phyloP scores from a whole-genome alignment of 2,329 filamentous ascomycete genomes.

The Alternaria burnsii region DNA sequence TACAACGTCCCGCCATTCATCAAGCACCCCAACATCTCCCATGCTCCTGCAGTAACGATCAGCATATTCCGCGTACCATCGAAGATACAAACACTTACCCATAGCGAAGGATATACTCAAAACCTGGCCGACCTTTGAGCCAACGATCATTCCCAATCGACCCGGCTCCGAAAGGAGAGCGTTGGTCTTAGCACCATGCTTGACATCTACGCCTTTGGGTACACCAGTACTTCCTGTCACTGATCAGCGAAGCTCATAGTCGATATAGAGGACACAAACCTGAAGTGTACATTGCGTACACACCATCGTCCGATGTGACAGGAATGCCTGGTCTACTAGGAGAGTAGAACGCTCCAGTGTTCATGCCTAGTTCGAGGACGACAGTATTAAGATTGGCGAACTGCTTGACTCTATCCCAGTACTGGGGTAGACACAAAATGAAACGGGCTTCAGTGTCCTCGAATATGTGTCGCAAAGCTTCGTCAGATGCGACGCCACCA shows the following conservation, averaged over 20 bases:
- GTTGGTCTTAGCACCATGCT: slow-evolving; percentile 65
- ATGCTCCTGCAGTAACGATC: slow-evolving; percentile 57
- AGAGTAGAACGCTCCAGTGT: slow-evolving; percentile 25
- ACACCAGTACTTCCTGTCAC: slow-evolving; percentile 60
- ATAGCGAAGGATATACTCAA: slow-evolving; percentile 69
- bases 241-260: slow-evolving; percentile 7
- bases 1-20: slow-evolving; percentile 67
- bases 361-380: slow-evolving; percentile 28
- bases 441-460: slow-evolving; percentile 56
- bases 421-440: slow-evolving; percentile 58
- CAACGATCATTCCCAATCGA: slow-evolving; percentile 59
- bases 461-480: slow-evolving; percentile 58
- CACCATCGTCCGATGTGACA: slow-evolving; percentile 35
- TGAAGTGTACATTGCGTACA: slow-evolving; percentile 63
- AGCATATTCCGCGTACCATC: background rate
- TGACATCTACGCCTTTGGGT: slow-evolving; percentile 67
- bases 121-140: slow-evolving; percentile 63
- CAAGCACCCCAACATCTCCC: slow-evolving; percentile 67
- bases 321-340: slow-evolving; percentile 24
- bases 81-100: slow-evolving; percentile 56
- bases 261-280: slow-evolving; percentile 18
- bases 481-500: slow-evolving; percentile 54
- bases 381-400: slow-evolving; percentile 22
- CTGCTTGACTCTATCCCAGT: slow-evolving; percentile 36
- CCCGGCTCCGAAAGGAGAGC: slow-evolving; percentile 62